phyloP scores from a whole-genome alignment of 169 alveolate genomes.

The Plasmodium ovale region DNA sequence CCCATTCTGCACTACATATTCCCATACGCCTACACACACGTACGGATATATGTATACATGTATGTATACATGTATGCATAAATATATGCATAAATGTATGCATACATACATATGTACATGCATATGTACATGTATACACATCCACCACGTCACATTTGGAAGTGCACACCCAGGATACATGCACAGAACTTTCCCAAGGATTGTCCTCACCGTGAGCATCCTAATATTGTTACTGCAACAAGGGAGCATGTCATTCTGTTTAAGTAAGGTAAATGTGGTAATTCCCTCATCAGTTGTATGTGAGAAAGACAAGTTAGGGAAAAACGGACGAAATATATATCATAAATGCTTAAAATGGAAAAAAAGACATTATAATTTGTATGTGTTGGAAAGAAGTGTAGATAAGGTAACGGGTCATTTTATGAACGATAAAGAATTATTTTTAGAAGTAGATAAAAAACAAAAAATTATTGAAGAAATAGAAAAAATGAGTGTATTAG shows the following conservation, averaged over 20 bases:
- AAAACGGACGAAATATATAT: neutral
- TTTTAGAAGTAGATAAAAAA: conserved; percentile 67
- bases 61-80: neutral
- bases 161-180: too few species aligned
- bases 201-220: too few species aligned
- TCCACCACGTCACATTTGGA: too few species aligned
- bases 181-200: too few species aligned
- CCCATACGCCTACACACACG: neutral
- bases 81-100: neutral
- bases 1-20: neutral
- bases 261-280: too few species aligned
- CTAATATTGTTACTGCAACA: too few species aligned
- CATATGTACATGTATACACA: neutral
- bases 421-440: conserved; percentile 52
- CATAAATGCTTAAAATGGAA: neutral
- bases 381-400: conserved; percentile 41
- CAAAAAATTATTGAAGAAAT: conserved; percentile 64
- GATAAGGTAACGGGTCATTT: conserved; percentile 73
- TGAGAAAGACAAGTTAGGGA: conserved; percentile 5
- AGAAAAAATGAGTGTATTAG: conserved; percentile 33
- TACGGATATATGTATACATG: conserved; percentile 7
- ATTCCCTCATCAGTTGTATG: too few species aligned
- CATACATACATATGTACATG: neutral
- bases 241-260: too few species aligned
- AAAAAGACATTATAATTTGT: conserved; percentile 1